These are phyloP conservation scores for Vitis hybrid DNA, from an alignment of 177 flowering plant genomes.

Conservation along the genomic window DNA sequence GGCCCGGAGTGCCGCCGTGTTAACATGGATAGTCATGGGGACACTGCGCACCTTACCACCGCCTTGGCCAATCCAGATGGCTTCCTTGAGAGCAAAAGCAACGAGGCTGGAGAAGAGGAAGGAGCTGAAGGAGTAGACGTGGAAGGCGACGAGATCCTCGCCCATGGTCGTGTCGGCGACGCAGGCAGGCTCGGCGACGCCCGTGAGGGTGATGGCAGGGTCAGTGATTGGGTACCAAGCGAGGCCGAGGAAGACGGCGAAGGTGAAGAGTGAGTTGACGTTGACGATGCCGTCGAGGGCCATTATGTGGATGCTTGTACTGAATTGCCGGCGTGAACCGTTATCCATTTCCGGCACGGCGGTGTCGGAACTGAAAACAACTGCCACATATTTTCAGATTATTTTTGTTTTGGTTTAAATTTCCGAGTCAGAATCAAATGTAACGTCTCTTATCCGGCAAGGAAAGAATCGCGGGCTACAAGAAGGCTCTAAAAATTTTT, in stretches of 20 bases:
- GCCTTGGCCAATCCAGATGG: conserved; percentile 28
- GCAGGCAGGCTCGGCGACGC: conserved; percentile 27
- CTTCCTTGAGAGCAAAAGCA: conserved; percentile 61
- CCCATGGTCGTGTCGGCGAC: conserved; percentile 28
- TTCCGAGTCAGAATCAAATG: background rate
- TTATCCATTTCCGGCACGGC: conserved; percentile 9
- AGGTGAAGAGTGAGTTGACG: conserved; percentile 73
- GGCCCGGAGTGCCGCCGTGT: conserved; percentile 32
- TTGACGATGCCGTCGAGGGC: conserved; percentile 68
- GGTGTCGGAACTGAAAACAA: background rate
- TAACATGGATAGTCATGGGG: conserved; percentile 29
- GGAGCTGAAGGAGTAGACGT: conserved; percentile 74
- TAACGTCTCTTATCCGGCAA: background rate
- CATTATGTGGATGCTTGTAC: conserved; percentile 50
- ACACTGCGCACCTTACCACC: background rate
- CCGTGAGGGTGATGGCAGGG: conserved; percentile 23
- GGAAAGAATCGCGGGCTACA: background rate
- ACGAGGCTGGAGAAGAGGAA: conserved; percentile 81
- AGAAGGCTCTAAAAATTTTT: too few species aligned
- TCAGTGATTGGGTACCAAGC: conserved; percentile 38
- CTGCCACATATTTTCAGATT: background rate
- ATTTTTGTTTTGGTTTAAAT: background rate
- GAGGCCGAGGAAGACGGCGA: conserved; percentile 70
- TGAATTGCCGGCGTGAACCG: conserved; percentile 10
- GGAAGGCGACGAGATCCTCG: conserved; percentile 46